phyloP scores from a whole-genome alignment of 306 rosid genomes.

The Spatholobus suberectus region DNA sequence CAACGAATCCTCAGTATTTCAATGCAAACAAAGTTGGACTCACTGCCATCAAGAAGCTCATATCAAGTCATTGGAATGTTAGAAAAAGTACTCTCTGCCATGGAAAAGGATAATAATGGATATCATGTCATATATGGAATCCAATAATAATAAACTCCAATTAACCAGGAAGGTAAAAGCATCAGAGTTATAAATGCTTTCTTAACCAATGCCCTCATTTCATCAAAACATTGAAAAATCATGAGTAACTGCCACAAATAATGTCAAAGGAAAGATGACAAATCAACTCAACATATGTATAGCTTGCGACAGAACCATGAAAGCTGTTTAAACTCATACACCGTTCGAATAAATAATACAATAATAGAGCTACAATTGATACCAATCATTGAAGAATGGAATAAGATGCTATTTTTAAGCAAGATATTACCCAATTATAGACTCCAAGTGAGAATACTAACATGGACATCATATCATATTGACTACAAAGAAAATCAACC shows the following conservation, averaged over 20 bases:
- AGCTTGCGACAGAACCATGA: not conserved
- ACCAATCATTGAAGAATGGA: not conserved
- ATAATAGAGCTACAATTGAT: not conserved
- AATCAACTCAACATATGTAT: not conserved
- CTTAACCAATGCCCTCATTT: not conserved
- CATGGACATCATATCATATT: too few species aligned
- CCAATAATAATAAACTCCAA: not conserved
- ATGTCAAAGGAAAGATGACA: slow-evolving; percentile 22
- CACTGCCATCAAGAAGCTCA: slow-evolving; percentile 99
- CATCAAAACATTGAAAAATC: not conserved
- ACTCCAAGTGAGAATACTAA: too few species aligned
- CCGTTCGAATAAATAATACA: not conserved
- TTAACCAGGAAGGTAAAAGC: slow-evolving; percentile 32
- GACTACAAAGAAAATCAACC: too few species aligned
- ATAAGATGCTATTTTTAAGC: not conserved
- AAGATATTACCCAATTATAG: not conserved
- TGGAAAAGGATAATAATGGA: slow-evolving; percentile 2
- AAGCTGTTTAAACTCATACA: not conserved
- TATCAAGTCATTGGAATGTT: slow-evolving; percentile 95
- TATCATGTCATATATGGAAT: slow-evolving; percentile 36
- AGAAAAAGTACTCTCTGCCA: slow-evolving; percentile 85
- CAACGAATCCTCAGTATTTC: slow-evolving; percentile 2
- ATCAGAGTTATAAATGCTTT: slow-evolving; percentile 31
- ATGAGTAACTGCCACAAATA: not conserved
- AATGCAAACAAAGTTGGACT: slow-evolving; percentile 55